Base-by-base conservation (phyloP, 2,329 filamentous ascomycete genomes). In the Botrytis medusae region DNA sequence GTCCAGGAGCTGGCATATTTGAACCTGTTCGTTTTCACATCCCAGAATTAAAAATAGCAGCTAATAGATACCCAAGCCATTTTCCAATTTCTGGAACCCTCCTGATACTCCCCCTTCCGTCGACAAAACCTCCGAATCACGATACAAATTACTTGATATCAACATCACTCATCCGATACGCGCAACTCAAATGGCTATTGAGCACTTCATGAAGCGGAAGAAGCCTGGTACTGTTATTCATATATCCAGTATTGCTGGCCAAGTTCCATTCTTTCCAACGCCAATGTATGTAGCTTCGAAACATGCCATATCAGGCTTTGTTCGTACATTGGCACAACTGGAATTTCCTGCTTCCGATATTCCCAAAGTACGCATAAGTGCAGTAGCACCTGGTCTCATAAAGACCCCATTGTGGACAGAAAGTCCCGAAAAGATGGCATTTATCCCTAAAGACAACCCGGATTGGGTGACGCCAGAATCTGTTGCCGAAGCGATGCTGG, bases 131-230 rank as follows among this genome's bases (percentile, higher is more conserved):
- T 74, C 80, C 51, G 80, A 82, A 7, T 83, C 82, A 37, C 81
- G 84, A 72, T 87, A 86, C 75, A 82, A 82, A 42, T 60, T 81
- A 67, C 67, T 87, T 32, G 86, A 87, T 73, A 86, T 87, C 79
- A 87, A 87, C 74, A 73, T 87, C 68, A 85, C 84, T 0, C 86
- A 87, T 76, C 86, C 86, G 0, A 87, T 87, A 76, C 84, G 85
- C 61, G 81, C 83, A 16, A 87, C 85, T 1, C 85, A 87, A 74
- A 79, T 87, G 29, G 85, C 86, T 7, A 84, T 87, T 61, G 81
- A 83, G 4, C 83, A 86, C 76, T 87, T 86, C 77, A 79, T 86
- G n/a, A 37, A 79, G 75, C 62, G 78, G 32, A 78, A 76, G 63
- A 78, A 78, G 57, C 73, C 75, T 2, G 78, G 78, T 12, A 54